Evolutionary conservation across 78 protist genomes (phyloP).

Genomic region (Pigoraptor vietnamica): DNA sequence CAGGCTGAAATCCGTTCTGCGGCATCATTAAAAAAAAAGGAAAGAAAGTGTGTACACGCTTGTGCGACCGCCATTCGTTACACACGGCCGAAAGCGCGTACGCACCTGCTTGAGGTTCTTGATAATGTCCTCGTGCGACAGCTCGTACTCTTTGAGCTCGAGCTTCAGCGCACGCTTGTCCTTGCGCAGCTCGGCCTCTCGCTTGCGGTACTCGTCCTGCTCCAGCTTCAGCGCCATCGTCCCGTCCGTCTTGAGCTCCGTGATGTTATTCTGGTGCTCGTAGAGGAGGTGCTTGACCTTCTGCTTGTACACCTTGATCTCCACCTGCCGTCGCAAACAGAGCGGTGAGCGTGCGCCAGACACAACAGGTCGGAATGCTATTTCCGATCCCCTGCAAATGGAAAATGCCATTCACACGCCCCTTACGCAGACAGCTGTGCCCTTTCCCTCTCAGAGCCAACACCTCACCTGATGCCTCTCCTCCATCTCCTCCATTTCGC

Average conservation of each 20-base stretch:
- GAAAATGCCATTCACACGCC: too few relatives aligned
- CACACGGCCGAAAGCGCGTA: too few relatives aligned
- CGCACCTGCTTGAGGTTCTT: neutral
- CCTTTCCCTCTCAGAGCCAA: too few relatives aligned
- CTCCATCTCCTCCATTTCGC: slow-evolving; percentile 66
- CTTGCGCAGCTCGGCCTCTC: neutral
- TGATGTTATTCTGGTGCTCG: slow-evolving; percentile 72
- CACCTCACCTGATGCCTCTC: slow-evolving; percentile 64
- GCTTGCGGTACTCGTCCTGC: slow-evolving; percentile 32
- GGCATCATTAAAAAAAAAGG: neutral
- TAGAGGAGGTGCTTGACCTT: slow-evolving; percentile 69
- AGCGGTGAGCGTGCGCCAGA: too few relatives aligned
- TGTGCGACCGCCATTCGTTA: too few relatives aligned
- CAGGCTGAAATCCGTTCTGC: neutral
- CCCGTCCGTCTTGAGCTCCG: slow-evolving; percentile 46
- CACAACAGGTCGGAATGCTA: too few relatives aligned
- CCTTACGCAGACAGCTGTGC: too few relatives aligned
- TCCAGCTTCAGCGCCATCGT: slow-evolving; percentile 18
- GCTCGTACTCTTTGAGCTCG: slow-evolving; percentile 55
- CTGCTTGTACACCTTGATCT: slow-evolving; percentile 78
- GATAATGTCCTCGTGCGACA: slow-evolving; percentile 37
- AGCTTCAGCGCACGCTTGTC: slow-evolving; percentile 24
- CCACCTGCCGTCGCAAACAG: slow-evolving; percentile 30
- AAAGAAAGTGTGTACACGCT: neutral
- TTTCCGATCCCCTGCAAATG: neutral